Evolutionary conservation across 495 filamentous ascomycete species (phyloP).

Genomic region (Neurospora tetraspora): DNA sequence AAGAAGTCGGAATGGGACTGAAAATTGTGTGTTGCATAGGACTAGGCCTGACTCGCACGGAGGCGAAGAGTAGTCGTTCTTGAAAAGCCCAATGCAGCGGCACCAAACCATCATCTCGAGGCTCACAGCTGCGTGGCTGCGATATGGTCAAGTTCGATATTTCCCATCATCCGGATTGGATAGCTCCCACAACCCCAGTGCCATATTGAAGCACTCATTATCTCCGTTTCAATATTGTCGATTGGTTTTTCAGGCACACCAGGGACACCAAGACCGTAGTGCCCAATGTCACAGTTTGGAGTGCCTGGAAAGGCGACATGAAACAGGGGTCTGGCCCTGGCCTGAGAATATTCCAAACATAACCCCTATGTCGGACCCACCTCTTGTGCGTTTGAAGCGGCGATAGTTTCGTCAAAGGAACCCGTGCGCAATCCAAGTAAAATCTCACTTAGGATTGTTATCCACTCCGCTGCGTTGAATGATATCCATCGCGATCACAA

Average conservation of each 20-base stretch:
- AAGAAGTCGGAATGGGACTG: not conserved
- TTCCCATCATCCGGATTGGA: not conserved
- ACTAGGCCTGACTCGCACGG: not conserved
- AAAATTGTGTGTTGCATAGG: not conserved
- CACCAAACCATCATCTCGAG: not conserved
- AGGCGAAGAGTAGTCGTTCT: not conserved
- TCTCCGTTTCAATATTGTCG: conserved; percentile 10
- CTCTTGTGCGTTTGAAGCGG: conserved; percentile 16
- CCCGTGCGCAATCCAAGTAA: not conserved
- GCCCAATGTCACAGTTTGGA: conserved; percentile 13
- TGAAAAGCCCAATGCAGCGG: not conserved
- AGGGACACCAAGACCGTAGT: not conserved
- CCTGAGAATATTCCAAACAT: conserved; percentile 24
- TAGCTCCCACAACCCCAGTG: not conserved
- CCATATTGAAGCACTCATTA: conserved; percentile 7
- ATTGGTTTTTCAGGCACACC: conserved; percentile 1
- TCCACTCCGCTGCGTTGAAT: not conserved
- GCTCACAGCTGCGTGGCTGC: not conserved
- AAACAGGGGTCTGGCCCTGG: conserved; percentile 27
- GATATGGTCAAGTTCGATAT: not conserved
- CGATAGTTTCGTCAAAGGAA: conserved; percentile 9
- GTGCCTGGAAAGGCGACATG: conserved; percentile 19
- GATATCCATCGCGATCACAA: not conserved
- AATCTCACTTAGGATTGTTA: not conserved
- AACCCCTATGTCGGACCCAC: conserved; percentile 10